These are phyloP conservation scores for Onygenales sp. DNA, from an alignment of 2,329 filamentous ascomycete genomes.

Conservation along the genomic window DNA sequence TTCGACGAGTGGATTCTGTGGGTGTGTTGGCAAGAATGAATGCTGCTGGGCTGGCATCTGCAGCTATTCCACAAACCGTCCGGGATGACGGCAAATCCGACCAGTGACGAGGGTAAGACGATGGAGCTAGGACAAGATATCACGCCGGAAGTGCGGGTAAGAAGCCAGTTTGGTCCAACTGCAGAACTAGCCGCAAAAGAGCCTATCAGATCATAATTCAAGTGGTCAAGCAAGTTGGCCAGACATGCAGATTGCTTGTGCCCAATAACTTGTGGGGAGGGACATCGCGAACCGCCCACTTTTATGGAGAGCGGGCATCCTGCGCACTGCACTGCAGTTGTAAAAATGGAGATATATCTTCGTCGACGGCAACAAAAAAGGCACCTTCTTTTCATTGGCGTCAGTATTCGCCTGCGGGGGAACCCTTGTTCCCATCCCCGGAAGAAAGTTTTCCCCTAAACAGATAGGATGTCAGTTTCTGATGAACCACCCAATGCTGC, in stretches of 20 bases:
- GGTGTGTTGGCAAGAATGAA: constrained; percentile 1
- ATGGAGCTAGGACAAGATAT: background rate
- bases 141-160: constrained; percentile 2
- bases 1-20: background rate
- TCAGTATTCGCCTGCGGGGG: no score
- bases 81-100: constrained; percentile 1
- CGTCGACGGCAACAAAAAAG: no score
- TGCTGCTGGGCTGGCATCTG: background rate
- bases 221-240: background rate
- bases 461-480: no score
- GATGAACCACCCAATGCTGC: no score
- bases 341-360: no score
- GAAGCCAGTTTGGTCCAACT: background rate
- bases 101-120: background rate
- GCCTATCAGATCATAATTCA: background rate
- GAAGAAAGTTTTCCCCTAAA: no score
- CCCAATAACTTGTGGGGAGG: background rate
- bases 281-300: no score
- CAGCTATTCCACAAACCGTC: background rate
- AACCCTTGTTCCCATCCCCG: no score
- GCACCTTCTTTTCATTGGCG: no score
- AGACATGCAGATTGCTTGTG: background rate
- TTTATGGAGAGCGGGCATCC: background rate
- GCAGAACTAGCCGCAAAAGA: background rate
- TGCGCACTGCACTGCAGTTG: no score